Evolutionary conservation across 2,329 filamentous ascomycete species (phyloP).

Genomic region (Pseudocercospora fijiensis): DNA sequence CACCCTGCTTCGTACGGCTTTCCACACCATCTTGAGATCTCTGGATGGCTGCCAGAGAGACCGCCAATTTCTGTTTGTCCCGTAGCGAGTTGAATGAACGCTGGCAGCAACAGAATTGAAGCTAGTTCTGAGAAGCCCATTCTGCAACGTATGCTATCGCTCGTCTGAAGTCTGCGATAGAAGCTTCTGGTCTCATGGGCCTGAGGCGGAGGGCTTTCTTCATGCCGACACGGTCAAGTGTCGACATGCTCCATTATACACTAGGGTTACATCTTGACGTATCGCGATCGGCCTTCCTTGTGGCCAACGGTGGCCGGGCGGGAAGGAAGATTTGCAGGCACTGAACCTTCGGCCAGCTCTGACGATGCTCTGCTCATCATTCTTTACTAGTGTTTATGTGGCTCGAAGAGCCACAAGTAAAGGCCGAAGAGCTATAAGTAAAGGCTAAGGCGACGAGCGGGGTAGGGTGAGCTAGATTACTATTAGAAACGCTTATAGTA

Average conservation of each 20-base stretch:
- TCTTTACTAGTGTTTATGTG: too few relatives aligned
- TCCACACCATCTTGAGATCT: constrained; percentile 52
- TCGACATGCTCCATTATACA: neutral
- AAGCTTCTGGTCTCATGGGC: neutral
- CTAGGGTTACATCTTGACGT: neutral
- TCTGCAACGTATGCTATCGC: neutral
- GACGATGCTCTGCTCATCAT: too few relatives aligned
- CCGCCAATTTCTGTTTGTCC: constrained; percentile 24
- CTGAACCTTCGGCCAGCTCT: neutral
- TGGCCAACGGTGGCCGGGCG: neutral
- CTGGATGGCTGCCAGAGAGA: constrained; percentile 33
- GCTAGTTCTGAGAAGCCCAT: neutral
- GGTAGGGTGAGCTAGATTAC: too few relatives aligned
- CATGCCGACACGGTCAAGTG: neutral
- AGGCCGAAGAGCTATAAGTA: too few relatives aligned
- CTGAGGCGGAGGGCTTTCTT: neutral
- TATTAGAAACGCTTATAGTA: too few relatives aligned
- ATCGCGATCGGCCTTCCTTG: neutral
- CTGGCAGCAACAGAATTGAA: neutral
- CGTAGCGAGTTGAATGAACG: neutral
- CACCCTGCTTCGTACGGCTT: constrained; percentile 45
- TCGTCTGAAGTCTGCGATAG: neutral
- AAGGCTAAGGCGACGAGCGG: too few relatives aligned
- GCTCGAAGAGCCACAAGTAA: too few relatives aligned
- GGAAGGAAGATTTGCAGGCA: neutral